Evolutionary conservation across 1,284 basidiomycete species (phyloP).

Genomic region (Kwoniella shivajii): DNA sequence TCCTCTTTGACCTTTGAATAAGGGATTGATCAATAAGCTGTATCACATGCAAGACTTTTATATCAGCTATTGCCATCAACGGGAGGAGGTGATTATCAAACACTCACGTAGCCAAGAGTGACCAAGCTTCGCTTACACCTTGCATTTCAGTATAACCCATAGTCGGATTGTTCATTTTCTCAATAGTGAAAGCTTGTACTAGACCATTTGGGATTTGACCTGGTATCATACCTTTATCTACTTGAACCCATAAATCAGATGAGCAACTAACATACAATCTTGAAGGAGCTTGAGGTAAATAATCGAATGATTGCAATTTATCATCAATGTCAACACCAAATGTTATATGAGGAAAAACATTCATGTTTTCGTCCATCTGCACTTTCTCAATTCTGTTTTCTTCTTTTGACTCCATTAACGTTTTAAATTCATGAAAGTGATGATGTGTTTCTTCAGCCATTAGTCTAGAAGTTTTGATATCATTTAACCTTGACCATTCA

Average conservation of each 20-base stretch:
- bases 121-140: slow-evolving; percentile 41
- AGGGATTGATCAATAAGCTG: slow-evolving; percentile 43
- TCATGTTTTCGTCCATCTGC: slow-evolving; percentile 24
- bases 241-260: slow-evolving; percentile 36
- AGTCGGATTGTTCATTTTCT: slow-evolving; percentile 40
- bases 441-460: slow-evolving; percentile 14
- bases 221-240: slow-evolving; percentile 34
- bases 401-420: slow-evolving; percentile 14
- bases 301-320: slow-evolving; percentile 8
- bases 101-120: slow-evolving; percentile 38
- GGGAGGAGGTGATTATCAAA: too few relatives aligned
- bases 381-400: slow-evolving; percentile 33
- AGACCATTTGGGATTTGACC: slow-evolving; percentile 40
- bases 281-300: slow-evolving; percentile 7
- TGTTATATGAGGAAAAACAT: slow-evolving; percentile 38
- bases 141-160: slow-evolving; percentile 19
- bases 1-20: slow-evolving; percentile 45
- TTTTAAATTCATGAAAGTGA: slow-evolving; percentile 38
- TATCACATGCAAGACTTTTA: too few relatives aligned
- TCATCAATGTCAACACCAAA: slow-evolving; percentile 15
- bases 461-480: slow-evolving; percentile 18
- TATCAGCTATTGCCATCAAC: too few relatives aligned
- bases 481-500: slow-evolving; percentile 21
- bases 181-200: slow-evolving; percentile 32
- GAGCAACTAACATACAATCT: slow-evolving; percentile 37